Base-by-base conservation (phyloP, 2,329 filamentous ascomycete species). In the Aspergillus fischeri region DNA sequence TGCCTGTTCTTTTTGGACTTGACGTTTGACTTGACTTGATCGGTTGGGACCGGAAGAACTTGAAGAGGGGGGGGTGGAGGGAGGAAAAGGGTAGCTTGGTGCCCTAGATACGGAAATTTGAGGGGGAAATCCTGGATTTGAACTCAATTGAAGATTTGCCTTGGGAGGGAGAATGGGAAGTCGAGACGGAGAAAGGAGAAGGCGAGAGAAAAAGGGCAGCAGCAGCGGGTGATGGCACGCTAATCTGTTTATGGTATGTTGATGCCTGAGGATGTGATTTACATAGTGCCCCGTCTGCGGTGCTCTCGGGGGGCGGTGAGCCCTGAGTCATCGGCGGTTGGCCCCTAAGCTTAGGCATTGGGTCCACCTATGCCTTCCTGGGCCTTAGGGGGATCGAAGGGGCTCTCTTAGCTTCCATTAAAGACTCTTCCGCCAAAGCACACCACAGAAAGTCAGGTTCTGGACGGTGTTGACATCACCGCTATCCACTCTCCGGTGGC, bases 61-160 rank as follows among this genome's bases (percentile, higher is more conserved):
- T 77, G 83, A 87, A 86, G 83, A 81, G 84, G 83, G 82, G 84
- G 82, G 80, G 79, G 80, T 79, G 77, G 79, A 79, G 63, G 65
- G 65, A 69, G 72, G 69, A 72, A 70, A 75, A 92, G 89, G 89
- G 89, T 92, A 90, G 89, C 89, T 92, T 85, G 79, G 89, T 91
- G 89, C 89, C 89, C 89, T 92, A 92, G 89, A 80, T 80, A 86
- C 75, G 63, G 54, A 59, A 62, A 61, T 53, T 67, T 65, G 60
- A 65, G 61, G 57, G 62, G 61, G 54, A 64, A 67, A 65, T 57
- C 59, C 58, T 60, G 58, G 28, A 29, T 51, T 57, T 60, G 54
- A 55, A 60, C 51, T 54, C 44, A 59, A 63, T 64, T 14, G 55
- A 60, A 59, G 62, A 63, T 64, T 65, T 64, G 53, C 58, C 58